phyloP scores from a whole-genome alignment of 345 rosid species.

The Ricinus communis region DNA sequence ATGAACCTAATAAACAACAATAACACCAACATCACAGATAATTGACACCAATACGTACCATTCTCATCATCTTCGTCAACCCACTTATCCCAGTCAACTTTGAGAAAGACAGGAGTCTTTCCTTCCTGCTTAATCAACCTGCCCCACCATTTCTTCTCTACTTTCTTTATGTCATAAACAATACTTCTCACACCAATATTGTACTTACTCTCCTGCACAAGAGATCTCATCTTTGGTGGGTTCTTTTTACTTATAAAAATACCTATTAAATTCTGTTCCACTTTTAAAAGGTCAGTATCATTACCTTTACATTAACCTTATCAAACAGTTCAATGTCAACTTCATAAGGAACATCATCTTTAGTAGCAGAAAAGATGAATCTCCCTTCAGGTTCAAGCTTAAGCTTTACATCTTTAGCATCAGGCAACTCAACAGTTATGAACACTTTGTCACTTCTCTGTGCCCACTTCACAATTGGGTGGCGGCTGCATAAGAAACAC shows the following conservation, averaged over 20 bases:
- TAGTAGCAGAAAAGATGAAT: slow-evolving; percentile 20
- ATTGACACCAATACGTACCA: slow-evolving; percentile 6
- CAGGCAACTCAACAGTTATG: slow-evolving; percentile 23
- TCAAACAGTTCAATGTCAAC: slow-evolving; percentile 22
- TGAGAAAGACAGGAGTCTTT: slow-evolving; percentile 25
- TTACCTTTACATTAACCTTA: slow-evolving; percentile 26
- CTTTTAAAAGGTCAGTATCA: neutral
- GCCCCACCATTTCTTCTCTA: slow-evolving; percentile 25
- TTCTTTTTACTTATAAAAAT: neutral
- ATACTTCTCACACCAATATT: slow-evolving; percentile 24
- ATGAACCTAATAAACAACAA: neutral
- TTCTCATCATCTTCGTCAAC: slow-evolving; percentile 28
- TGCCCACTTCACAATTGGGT: slow-evolving; percentile 28
- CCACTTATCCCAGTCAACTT: slow-evolving; percentile 30
- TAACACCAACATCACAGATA: neutral
- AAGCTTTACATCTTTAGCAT: slow-evolving; percentile 27
- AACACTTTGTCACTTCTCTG: slow-evolving; percentile 25
- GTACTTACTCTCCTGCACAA: slow-evolving; percentile 26
- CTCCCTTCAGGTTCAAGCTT: slow-evolving; percentile 28
- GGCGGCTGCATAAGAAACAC: slow-evolving; percentile 21
- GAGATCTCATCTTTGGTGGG: neutral
- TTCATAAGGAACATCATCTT: slow-evolving; percentile 14
- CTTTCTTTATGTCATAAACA: slow-evolving; percentile 20
- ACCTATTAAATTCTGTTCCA: neutral
- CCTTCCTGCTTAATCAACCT: slow-evolving; percentile 28